Evolutionary conservation across 768 basidiomycete species (phyloP), one percentile per base, ranked within the genome.

Genomic region (Amanita pallidorosea): DNA sequence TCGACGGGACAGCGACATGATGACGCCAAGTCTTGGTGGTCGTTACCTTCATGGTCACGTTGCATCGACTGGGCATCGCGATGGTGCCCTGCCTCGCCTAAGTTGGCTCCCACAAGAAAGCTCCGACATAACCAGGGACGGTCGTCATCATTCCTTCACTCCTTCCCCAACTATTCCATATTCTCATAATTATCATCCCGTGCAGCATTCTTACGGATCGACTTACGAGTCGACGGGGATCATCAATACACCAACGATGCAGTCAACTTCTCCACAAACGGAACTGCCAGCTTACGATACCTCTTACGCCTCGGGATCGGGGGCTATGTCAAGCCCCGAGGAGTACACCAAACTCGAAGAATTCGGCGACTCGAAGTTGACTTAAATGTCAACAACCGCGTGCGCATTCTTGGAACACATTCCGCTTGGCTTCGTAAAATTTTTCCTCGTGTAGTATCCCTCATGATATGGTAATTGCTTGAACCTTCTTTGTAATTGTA

Each of bases 281-380:
- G 56, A 50, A 53, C 53, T 64, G 31, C 61, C 63, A 15, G 6
- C 50, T 25, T 70, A 72, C 52, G 63, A 66, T 17, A 63, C 60
- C 9, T 56, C 66, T 13, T 68, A 71, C 56, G 56, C 59, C 22
- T 60, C 65, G 27, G 63, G 60, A 52, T 63, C 66, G 23, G 67
- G 64, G 47, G 58, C 69, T 12, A 57, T 71, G 45, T 66, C 72
- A 18, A 70, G 68, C 49, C 66, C 72, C 49, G 73, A 72, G 41
- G 72, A 72, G 27, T 73, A 69, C 58, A 63, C 69, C 13, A 65
- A 63, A 33, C 67, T 69, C 42, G 70, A 71, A 40, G 72, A 75
- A 47, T 75, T 65, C 56, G 66, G 61, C 17, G 70, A 73, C 31
- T 60, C 69, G 53, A 73, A 64, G 58, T 54, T 48, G 45, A 51